Evolutionary conservation across 179 eudicot genomes (phyloP), one percentile per base, ranked within the genome.

Genomic region (Beta lomatogona): DNA sequence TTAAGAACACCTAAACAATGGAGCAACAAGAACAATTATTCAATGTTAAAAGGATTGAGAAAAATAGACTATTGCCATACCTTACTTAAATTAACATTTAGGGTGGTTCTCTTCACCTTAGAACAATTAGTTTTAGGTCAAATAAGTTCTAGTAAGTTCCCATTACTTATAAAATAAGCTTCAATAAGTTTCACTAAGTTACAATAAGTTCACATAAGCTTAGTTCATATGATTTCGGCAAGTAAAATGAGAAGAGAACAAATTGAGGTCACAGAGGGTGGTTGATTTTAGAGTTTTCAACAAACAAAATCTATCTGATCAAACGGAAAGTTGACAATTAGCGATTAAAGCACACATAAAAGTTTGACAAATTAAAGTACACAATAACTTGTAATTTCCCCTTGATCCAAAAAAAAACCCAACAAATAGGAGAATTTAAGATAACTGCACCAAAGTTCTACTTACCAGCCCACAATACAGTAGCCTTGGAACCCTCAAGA

Each of bases 381-480:
- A 36, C 41, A 36, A 36, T 36, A 36, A 36, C 41, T 36, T 36
- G 3, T 36, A 36, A 36, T 36, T 36, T 36, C 41, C 41, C 41
- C 41, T 36, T 36, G 41, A 9, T 3, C 11, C 57, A 15, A 9
- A 67, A 60, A n/a, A 58, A 19, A 54, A 77, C 80, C 31, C 31
- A 12, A 50, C 13, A 79, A 18, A 46, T n/a, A 69, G n/a, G 59
- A 60, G 60, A 59, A 16, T 22, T 59, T 21, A 25, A 7, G 1
- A 8, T 25, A 61, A 65, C 5, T 55, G 25, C 48, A 16, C 63
- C 25, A 55, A 58, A 57, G 52, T 57, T 10, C 4, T 25, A 85
- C 90, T 73, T 87, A 96, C 99, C 99, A 79, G 92, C 88, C 98
- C 98, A 94, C 60, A 96, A 80, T 54, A 94, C 97, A 58, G 99